Base-by-base conservation (phyloP, 768 basidiomycete species). In the Paxillus ammoniavirescens region DNA sequence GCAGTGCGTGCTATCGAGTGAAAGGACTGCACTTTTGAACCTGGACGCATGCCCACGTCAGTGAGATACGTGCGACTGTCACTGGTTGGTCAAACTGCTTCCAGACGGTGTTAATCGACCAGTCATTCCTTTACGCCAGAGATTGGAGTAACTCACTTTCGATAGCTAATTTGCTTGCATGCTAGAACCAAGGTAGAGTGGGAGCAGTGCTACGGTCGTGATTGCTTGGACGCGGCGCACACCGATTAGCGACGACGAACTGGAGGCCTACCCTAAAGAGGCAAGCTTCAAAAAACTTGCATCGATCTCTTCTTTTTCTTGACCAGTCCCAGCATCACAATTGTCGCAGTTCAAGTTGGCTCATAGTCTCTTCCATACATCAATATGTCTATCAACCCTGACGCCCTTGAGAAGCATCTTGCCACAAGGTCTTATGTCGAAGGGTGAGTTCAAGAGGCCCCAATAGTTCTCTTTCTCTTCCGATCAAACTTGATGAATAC, bases 351-450 rank as follows among this genome's bases (percentile, higher is more conserved):
- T 47, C 41, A 51, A 41, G 50, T 53, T 21, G 21, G 21, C 21
- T 21, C 21, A 21, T 44, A 15, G 44, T 49, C 46, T 33, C 17
- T 36, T 48, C 53, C 31, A 55, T 42, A 64, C 56, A 48, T 60
- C 53, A 67, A 63, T 12, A 91, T 89, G 89, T 81, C 88, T 64
- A 76, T 74, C 60, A 76, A 91, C 72, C 77, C 90, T 60, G 58
- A 68, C 28, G 83, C 87, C 61, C 87, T 98, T 67, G 91, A 98
- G 69, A 70, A 85, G 53, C 91, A 95, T 81, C 91, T 99, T 64
- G 70, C 85, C 52, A 82, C 87, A 65, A 81, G 91, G 70, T 92
- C 92, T 55, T 96, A 96, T 71, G 79, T 96, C 47, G 90, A 94
- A 70, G 93, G 93, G 93, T 95, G 52, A 82, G 90, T 80, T 17